These are phyloP conservation scores for Rhodotorula babjevae DNA, from an alignment of 768 basidiomycete species.

Conservation along the genomic window DNA sequence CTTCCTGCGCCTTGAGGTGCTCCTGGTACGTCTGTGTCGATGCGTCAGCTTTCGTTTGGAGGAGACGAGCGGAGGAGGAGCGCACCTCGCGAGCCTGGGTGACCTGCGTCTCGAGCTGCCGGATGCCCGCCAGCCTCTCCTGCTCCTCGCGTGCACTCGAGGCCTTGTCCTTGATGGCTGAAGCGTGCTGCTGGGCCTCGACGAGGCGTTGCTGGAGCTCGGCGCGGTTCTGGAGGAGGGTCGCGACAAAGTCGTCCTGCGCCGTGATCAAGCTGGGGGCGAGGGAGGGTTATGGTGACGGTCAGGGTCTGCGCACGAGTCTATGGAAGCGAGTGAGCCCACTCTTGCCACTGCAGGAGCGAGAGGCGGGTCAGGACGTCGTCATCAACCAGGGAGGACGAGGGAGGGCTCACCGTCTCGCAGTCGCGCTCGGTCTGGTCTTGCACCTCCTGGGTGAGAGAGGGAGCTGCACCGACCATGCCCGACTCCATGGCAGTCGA, in stretches of 20 bases:
- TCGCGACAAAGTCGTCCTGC: background rate
- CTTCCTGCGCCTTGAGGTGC: background rate
- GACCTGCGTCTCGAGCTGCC: too few relatives aligned
- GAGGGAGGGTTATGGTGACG: background rate
- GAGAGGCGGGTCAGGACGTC: background rate
- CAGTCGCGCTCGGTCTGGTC: background rate
- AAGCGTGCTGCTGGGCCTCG: background rate
- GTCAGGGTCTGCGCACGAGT: background rate
- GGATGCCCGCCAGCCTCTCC: too few relatives aligned
- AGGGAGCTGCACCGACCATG: background rate
- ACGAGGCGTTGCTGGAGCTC: background rate
- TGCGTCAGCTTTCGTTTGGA: background rate
- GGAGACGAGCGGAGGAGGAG: background rate
- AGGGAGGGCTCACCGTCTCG: background rate
- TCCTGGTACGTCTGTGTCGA: background rate
- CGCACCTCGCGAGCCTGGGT: too few relatives aligned
- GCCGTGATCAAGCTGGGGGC: background rate
- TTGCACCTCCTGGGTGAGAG: background rate
- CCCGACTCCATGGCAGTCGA: too few relatives aligned
- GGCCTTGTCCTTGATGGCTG: too few relatives aligned
- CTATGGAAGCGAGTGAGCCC: rapidly evolving
- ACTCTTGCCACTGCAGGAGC: background rate
- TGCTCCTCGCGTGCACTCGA: too few relatives aligned
- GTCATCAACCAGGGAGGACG: background rate
- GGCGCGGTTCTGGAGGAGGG: background rate